Conservation (phyloP, 441 rosid genomes). For the Bocquillonia castaneifolia region DNA sequence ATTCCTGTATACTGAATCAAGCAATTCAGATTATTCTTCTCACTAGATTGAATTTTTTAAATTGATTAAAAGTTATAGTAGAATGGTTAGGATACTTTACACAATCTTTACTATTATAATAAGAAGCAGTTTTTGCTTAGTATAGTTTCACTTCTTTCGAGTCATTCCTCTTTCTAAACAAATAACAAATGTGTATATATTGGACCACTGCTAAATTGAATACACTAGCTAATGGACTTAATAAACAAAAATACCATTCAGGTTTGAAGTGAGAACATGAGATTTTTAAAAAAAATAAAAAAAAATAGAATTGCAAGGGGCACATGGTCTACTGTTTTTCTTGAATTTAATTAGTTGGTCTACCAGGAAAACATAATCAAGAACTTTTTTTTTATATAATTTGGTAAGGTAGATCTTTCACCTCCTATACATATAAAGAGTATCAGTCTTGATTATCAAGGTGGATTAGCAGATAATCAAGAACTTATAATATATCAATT, state of each 20-base stretch:
- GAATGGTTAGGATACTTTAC: background rate
- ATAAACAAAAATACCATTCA: background rate
- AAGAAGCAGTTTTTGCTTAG: too few relatives aligned
- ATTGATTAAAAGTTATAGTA: too few relatives aligned
- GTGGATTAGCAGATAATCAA: conserved; percentile 9
- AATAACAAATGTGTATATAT: background rate
- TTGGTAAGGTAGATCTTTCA: too few relatives aligned
- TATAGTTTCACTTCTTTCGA: background rate
- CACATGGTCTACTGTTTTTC: background rate
- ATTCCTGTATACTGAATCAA: too few relatives aligned
- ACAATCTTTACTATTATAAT: background rate
- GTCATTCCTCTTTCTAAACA: background rate
- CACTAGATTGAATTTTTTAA: too few relatives aligned
- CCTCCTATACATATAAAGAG: too few relatives aligned
- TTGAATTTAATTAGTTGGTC: background rate
- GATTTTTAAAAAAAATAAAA: background rate
- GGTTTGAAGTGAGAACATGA: background rate
- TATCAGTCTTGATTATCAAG: too few relatives aligned
- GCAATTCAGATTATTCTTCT: too few relatives aligned
- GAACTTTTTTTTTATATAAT: background rate
- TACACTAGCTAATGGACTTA: background rate
- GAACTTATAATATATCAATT: background rate
- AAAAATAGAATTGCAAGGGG: background rate
- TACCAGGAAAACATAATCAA: conserved; percentile 13
- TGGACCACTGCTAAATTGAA: background rate